Base-by-base conservation (phyloP, 306 rosid genomes). In the Lablab purpureus region DNA sequence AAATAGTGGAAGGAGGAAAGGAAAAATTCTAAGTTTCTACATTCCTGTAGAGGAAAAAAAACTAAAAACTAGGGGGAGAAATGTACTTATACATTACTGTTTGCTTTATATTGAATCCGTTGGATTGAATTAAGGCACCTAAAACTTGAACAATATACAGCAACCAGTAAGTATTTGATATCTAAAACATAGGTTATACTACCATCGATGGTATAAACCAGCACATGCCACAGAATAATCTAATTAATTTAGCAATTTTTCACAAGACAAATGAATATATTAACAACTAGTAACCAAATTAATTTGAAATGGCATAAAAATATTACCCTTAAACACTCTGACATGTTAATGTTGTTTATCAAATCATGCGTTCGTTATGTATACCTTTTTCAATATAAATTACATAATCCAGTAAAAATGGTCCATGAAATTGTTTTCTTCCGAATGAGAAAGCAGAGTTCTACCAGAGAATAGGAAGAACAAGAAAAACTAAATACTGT, bases 111-210 rank as follows among this genome's bases (percentile, higher is more conserved):
- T 51, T 36, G 43, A 50, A 15, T 74, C 15, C 25, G 21, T 21
- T 34, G 23, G 22, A 34, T 65, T 51, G 41, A 10, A 51, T 77
- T 32, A 36, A 51, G 37, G 40, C 21, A 9, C 30, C 66, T 22
- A 50, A 49, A 77, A 36, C 54, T 32, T 50, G 25, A 64, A 34
- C 15, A 65, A 37, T 65, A 22, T 13, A 65, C 19, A 65, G 17
- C 71, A 36, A 65, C 71, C 2, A 15, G 27, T 32, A 21, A 13
- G 36, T 14, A 65, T 51, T 40, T 30, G n/a, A 63, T 14, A 22
- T 59, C 73, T 25, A 37, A 68, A 64, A 65, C 45, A 77, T 25
- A 17, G 43, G 75, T 52, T 23, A 63, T 32, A 52, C 60, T 21
- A 9, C 5, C 27, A 52, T 52, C 19, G 25, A 21, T 52, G 60